phyloP scores from a whole-genome alignment of 75 land plant genomes.

The Gnetum montanum region DNA sequence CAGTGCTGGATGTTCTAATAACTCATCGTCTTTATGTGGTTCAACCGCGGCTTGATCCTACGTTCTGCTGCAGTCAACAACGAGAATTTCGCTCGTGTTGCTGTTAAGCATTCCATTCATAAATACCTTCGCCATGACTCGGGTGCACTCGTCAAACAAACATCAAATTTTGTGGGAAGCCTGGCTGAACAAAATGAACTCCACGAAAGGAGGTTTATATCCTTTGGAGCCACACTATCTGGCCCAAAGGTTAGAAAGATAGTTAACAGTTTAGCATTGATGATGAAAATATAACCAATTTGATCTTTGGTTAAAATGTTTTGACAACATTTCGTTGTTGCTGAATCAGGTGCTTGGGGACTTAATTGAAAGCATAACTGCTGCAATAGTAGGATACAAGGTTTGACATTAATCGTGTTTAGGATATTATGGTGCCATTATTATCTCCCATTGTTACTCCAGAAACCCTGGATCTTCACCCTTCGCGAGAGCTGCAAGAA shows the following conservation, averaged over 20 bases:
- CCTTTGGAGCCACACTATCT: conserved; percentile 26
- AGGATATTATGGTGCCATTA: conserved; percentile 33
- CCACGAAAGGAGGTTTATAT: conserved; percentile 7
- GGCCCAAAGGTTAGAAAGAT: conserved; percentile 45
- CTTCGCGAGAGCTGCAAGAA: conserved; percentile 32
- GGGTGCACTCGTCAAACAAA: conserved; percentile 25
- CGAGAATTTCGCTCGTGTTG: conserved; percentile 37
- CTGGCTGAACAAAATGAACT: conserved; percentile 7
- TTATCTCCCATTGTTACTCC: conserved; percentile 44
- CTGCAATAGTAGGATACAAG: conserved; percentile 36
- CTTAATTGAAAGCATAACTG: conserved; percentile 44
- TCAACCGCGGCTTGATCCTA: conserved; percentile 27
- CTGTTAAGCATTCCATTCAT: conserved; percentile 31
- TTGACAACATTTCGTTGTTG: background rate
- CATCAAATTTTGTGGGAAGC: conserved; percentile 20
- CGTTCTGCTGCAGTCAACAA: conserved; percentile 51
- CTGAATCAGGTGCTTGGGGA: conserved; percentile 19
- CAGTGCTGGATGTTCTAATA: conserved; percentile 41
- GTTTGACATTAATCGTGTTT: conserved; percentile 29
- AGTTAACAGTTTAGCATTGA: no score
- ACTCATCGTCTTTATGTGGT: conserved; percentile 23
- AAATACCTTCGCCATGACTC: conserved; percentile 41
- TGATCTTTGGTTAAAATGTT: no score
- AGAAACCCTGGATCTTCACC: conserved; percentile 27
- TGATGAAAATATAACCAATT: no score